Base-by-base conservation (phyloP, 805 yeast genomes). In the Suhomyces vadensis region DNA sequence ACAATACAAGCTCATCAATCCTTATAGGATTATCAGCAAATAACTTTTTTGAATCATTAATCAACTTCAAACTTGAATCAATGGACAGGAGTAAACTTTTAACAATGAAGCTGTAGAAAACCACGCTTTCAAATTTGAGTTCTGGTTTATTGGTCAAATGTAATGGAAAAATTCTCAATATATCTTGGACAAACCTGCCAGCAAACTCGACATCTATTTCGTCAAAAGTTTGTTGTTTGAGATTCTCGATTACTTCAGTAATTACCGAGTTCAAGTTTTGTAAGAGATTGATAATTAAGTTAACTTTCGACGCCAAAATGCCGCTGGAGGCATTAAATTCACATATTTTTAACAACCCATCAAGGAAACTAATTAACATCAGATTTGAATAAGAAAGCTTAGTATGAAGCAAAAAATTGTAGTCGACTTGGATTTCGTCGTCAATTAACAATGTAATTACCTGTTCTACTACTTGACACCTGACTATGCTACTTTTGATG, bases 401-500 rank as follows among this genome's bases (percentile, higher is more conserved):
- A 19, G 23, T 13, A 6, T 19, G 21, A 29, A 29, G 16, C 5
- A 8, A 2, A n/a, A n/a, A n/a, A n/a, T n/a, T n/a, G n/a, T n/a
- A n/a, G n/a, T n/a, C n/a, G n/a, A n/a, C n/a, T n/a, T n/a, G n/a
- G n/a, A n/a, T n/a, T n/a, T n/a, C n/a, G n/a, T n/a, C n/a, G n/a
- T n/a, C n/a, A n/a, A n/a, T 29, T 11, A 29, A 14, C 16, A 16
- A 13, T 14, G 3, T 20, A 14, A 29, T 6, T 14, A 29, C n/a
- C 16, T 33, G 19, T 10, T 40, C 29, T 3, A 39, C 14, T n/a
- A 39, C 19, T 4, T 33, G 8, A 33, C 43, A 35, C 11, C 14
- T 17, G n/a, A 33, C 21, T 10, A 24, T 35, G n/a, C 8, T 39
- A 13, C 25, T 21, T 23, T 44, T 29, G 7, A 40, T 26, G 6